A percentile compares a stretch with the other conserved stretches of the same genome.
These are phyloP conservation scores for Mycosphaerelloides madeirae DNA, from an alignment of 2,329 filamentous ascomycete species.

Conservation along the genomic window DNA sequence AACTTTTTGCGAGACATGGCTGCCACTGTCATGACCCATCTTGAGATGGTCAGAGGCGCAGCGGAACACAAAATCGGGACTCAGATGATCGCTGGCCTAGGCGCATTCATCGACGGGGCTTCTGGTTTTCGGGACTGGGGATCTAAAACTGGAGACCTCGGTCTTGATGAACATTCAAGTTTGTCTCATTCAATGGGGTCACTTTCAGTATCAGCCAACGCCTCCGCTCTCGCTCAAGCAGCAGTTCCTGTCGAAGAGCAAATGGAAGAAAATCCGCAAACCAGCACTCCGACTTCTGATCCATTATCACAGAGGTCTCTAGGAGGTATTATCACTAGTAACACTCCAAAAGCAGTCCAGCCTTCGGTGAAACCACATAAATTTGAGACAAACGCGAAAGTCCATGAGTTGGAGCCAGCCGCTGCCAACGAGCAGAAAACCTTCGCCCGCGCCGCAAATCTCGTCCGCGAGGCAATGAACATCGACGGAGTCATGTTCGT, in stretches of 20 bases:
- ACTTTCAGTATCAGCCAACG: constrained; percentile 14
- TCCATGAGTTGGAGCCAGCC: constrained; percentile 9
- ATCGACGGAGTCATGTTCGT: constrained; percentile 47
- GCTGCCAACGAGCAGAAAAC: constrained; percentile 25
- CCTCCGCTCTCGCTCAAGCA: constrained; percentile 16
- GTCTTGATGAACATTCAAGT: constrained; percentile 13
- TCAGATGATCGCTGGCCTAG: constrained; percentile 51
- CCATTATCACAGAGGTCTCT: constrained; percentile 5
- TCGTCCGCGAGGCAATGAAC: constrained; percentile 46
- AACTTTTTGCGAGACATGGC: constrained; percentile 56
- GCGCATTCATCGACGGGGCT: constrained; percentile 21
- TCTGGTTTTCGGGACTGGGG: constrained; percentile 13
- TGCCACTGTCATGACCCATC: constrained; percentile 56
- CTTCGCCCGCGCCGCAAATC: constrained; percentile 46
- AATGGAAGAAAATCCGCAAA: constrained; percentile 5
- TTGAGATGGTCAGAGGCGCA: constrained; percentile 41
- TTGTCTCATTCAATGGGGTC: constrained; percentile 13
- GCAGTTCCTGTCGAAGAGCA: constrained; percentile 15
- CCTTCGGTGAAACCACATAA: constrained; percentile 2
- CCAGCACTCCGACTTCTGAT: constrained; percentile 1
- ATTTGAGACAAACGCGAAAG: constrained; percentile 10
- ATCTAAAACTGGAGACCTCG: constrained; percentile 16
- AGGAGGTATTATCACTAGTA: not conserved
- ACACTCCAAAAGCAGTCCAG: not conserved
- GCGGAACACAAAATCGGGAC: constrained; percentile 46